Percentiles rank a stretch among this genome's conserved stretches.
phyloP scores from a whole-genome alignment of 1,284 basidiomycete species.

The Pyrrhoderma noxium region DNA sequence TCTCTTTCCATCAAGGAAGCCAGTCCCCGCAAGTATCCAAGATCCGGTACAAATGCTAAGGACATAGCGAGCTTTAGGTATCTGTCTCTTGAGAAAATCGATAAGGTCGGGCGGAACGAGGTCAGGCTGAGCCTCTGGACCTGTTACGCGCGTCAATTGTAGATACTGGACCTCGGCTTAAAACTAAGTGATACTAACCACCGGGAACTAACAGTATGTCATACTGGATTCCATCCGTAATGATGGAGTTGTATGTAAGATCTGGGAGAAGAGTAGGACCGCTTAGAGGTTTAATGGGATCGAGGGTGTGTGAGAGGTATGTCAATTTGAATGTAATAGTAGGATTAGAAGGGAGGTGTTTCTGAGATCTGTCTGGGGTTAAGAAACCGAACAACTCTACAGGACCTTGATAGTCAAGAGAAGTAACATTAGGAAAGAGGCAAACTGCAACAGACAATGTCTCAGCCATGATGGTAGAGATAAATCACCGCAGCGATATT shows the following conservation, averaged over 20 bases:
- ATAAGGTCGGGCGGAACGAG: constrained; percentile 15
- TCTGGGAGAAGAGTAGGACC: constrained; percentile 22
- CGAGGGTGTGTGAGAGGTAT: constrained; percentile 22
- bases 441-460: constrained; percentile 26
- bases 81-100: constrained; percentile 23
- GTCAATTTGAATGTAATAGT: constrained; percentile 15
- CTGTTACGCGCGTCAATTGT: constrained; percentile 6
- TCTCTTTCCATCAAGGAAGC: constrained; percentile 23
- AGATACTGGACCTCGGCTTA: background rate
- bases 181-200: constrained; percentile 16
- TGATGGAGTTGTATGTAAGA: constrained; percentile 22
- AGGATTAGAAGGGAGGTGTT: constrained; percentile 2
- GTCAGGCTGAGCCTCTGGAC: constrained; percentile 16
- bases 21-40: constrained; percentile 23
- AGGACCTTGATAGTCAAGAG: constrained; percentile 28
- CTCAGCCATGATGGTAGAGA: background rate
- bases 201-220: constrained; percentile 27
- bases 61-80: constrained; percentile 21
- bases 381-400: constrained; percentile 28
- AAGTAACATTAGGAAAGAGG: constrained; percentile 26
- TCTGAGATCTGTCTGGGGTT: constrained; percentile 21
- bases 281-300: constrained; percentile 18
- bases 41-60: constrained; percentile 24
- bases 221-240: constrained; percentile 20
- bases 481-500: too few relatives aligned